Conservation (phyloP, 2,329 filamentous ascomycete genomes). For the Lasiodiplodia gonubiensis region DNA sequence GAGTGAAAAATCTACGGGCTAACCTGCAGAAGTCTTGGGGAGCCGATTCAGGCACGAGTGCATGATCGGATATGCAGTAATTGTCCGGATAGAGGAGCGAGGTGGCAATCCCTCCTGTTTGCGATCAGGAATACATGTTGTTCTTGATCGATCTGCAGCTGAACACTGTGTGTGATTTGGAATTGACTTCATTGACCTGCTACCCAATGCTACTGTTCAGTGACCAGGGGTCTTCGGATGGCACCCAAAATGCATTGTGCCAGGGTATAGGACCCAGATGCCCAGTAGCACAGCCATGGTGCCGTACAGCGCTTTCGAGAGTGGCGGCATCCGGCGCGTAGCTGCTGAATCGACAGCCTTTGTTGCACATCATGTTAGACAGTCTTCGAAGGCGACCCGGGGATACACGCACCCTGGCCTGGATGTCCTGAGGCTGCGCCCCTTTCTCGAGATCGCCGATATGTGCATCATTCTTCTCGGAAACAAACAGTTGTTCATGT, state of each 20-base stretch:
- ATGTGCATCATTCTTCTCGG: background rate
- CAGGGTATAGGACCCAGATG: slow-evolving; percentile 23
- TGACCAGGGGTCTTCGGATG: background rate
- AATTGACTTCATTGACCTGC: background rate
- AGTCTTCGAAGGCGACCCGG: background rate
- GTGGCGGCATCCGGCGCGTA: background rate
- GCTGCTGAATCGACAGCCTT: slow-evolving; percentile 1
- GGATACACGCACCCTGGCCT: background rate
- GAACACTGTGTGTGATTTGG: background rate
- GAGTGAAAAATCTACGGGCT: background rate
- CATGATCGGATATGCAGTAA: slow-evolving; percentile 10
- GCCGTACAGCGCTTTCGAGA: background rate
- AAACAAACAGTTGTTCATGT: background rate
- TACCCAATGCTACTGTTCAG: background rate
- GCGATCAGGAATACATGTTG: too few species aligned
- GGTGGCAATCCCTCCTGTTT: background rate
- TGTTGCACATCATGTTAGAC: background rate
- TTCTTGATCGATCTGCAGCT: too few species aligned
- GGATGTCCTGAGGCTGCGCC: background rate
- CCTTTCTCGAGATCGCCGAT: slow-evolving; percentile 37
- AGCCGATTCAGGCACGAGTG: slow-evolving; percentile 6
- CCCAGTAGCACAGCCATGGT: slow-evolving; percentile 4
- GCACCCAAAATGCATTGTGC: background rate
- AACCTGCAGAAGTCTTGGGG: background rate
- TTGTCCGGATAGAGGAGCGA: background rate